Percentiles rank a stretch among this genome's conserved stretches.
These are phyloP conservation scores for Mucor indicus DNA, from an alignment of 371 early-diverging fungal genomes.

Conservation along the genomic window DNA sequence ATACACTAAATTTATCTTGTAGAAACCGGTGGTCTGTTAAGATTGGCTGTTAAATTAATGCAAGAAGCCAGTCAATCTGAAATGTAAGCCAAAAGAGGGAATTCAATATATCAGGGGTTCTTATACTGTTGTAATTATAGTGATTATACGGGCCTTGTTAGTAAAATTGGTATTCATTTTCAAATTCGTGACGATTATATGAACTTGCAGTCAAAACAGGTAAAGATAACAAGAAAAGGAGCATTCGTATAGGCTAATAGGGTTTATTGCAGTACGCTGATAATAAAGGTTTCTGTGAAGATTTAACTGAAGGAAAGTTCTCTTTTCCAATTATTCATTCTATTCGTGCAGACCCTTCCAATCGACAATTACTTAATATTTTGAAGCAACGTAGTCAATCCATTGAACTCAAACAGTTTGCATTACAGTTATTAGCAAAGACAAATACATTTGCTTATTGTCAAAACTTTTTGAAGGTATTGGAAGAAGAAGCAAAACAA, in stretches of 20 bases:
- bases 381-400: constrained; percentile 80
- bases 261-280: constrained; percentile 80
- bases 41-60: constrained; percentile 93
- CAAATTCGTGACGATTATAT: constrained; percentile 96
- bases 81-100: no score
- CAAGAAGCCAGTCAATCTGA: constrained; percentile 53
- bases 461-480: constrained; percentile 42
- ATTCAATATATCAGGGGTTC: no score
- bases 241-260: no score
- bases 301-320: constrained; percentile 96
- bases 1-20: no score
- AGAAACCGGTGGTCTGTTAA: constrained; percentile 93
- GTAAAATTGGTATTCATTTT: constrained; percentile 87
- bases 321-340: constrained; percentile 92
- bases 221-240: no score
- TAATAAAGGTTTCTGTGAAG: constrained; percentile 95
- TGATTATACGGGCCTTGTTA: no score
- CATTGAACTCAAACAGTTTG: constrained; percentile 81
- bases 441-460: constrained; percentile 82
- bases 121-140: no score
- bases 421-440: constrained; percentile 73
- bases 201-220: constrained; percentile 81
- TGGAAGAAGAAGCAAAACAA: constrained; percentile 58
- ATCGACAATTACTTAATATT: constrained; percentile 75
- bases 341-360: constrained; percentile 59